Evolutionary conservation across 805 yeast genomes (phyloP).

Genomic region (Wickerhamiella kurtzmanii): DNA sequence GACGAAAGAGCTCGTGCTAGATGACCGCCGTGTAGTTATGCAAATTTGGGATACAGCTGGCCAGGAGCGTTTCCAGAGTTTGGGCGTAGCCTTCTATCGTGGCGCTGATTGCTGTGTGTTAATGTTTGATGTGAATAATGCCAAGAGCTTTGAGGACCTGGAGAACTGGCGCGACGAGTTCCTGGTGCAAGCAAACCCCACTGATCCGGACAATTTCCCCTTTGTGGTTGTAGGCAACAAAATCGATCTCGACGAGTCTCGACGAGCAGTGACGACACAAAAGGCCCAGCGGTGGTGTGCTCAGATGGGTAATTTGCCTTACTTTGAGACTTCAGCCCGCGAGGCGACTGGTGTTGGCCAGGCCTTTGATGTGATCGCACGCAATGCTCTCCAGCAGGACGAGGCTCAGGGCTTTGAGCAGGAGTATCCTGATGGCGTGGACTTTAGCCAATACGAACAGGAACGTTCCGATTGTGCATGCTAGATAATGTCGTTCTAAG

Average conservation of each 20-base stretch:
- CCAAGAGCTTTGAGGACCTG: conserved; percentile 79
- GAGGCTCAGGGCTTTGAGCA: conserved; percentile 82
- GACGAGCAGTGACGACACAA: conserved; percentile 54
- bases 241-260: conserved; percentile 84
- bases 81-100: conserved; percentile 93
- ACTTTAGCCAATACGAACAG: conserved; percentile 71
- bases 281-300: conserved; percentile 50
- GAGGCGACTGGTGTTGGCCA: conserved; percentile 89
- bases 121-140: conserved; percentile 90
- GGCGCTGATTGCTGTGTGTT: conserved; percentile 97
- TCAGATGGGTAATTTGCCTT: conserved; percentile 66
- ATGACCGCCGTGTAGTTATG: conserved; percentile 66
- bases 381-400: conserved; percentile 91
- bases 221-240: conserved; percentile 91
- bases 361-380: conserved; percentile 91
- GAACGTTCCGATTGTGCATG: conserved; percentile 69
- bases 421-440: conserved; percentile 92
- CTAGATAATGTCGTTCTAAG: conserved; percentile 21
- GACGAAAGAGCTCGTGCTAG: conserved; percentile 78
- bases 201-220: conserved; percentile 90
- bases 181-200: conserved; percentile 80
- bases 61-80: conserved; percentile 90
- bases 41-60: conserved; percentile 98
- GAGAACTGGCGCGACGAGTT: conserved; percentile 94
- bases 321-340: conserved; percentile 95